Conservation (phyloP, 2,329 filamentous ascomycete species). For the Myriosclerotinia duriaeana region DNA sequence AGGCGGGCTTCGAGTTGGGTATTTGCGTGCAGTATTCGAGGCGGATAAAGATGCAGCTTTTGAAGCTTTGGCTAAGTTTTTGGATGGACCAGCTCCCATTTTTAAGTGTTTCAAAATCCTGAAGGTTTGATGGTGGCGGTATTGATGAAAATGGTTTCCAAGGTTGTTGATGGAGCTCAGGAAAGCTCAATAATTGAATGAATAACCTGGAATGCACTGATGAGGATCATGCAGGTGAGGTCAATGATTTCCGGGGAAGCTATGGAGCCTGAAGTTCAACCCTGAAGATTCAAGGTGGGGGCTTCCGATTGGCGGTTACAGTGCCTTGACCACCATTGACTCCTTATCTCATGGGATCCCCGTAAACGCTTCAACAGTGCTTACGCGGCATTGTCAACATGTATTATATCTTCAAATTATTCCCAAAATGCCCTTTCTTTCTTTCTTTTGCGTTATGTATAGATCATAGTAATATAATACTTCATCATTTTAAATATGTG, state of each 20-base stretch:
- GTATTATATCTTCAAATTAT: slow-evolving; percentile 7
- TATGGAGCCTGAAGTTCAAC: slow-evolving; percentile 10
- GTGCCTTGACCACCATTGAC: too few relatives aligned
- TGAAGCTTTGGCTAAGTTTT: slow-evolving; percentile 31
- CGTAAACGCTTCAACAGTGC: slow-evolving; percentile 2
- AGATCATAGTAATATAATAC: not conserved
- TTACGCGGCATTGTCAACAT: not conserved
- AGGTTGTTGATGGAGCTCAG: not conserved
- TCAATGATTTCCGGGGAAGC: slow-evolving; percentile 8
- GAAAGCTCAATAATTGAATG: not conserved
- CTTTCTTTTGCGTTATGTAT: not conserved
- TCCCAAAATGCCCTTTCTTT: not conserved
- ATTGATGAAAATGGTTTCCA: not conserved
- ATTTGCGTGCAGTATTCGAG: slow-evolving; percentile 35
- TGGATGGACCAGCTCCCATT: slow-evolving; percentile 38
- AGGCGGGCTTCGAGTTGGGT: slow-evolving; percentile 36
- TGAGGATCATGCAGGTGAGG: too few relatives aligned
- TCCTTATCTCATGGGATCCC: slow-evolving; percentile 1
- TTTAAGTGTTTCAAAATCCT: not conserved
- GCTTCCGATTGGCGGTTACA: not conserved
- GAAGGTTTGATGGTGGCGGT: not conserved
- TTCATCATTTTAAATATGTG: not conserved
- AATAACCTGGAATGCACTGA: not conserved
- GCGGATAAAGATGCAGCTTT: slow-evolving; percentile 28
- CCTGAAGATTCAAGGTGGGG: not conserved